Conservation (phyloP, 495 filamentous ascomycete genomes). For the Neurospora sp. region DNA sequence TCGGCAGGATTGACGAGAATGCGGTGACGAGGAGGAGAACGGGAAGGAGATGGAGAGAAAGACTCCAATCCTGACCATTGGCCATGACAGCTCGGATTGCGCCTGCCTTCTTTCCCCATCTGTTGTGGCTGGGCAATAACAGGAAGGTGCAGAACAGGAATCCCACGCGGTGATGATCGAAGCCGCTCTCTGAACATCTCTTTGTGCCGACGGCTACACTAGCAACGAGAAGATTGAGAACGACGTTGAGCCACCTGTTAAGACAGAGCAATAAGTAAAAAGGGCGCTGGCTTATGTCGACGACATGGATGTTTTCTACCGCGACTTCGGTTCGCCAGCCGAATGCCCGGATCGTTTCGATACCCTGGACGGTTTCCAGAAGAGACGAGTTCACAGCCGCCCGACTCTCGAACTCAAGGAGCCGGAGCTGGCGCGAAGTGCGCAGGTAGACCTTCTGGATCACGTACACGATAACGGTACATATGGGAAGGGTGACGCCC, state of each 20-base stretch:
- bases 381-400: conserved; percentile 51
- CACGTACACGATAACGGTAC: conserved; percentile 30
- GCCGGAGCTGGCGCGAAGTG: conserved; percentile 53
- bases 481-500: conserved; percentile 22
- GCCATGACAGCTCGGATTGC: too few species aligned
- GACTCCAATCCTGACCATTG: too few species aligned
- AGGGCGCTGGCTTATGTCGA: conserved; percentile 30
- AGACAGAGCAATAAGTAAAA: conserved; percentile 34
- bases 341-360: conserved; percentile 39
- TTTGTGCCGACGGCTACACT: conserved; percentile 28
- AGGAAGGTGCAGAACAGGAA: too few species aligned
- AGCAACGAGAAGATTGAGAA: conserved; percentile 31
- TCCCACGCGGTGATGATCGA: too few species aligned
- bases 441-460: conserved; percentile 53
- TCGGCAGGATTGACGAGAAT: too few species aligned
- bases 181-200: too few species aligned
- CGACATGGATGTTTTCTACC: conserved; percentile 8
- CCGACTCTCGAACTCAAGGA: conserved; percentile 53
- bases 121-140: too few species aligned
- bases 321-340: conserved; percentile 24
- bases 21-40: too few species aligned
- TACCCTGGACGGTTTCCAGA: conserved; percentile 36
- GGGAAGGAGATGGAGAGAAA: too few species aligned
- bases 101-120: too few species aligned
- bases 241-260: conserved; percentile 35